Evolutionary conservation across 345 rosid species (phyloP), one percentile per base, ranked within the genome.

Genomic region (Brassica rapa): DNA sequence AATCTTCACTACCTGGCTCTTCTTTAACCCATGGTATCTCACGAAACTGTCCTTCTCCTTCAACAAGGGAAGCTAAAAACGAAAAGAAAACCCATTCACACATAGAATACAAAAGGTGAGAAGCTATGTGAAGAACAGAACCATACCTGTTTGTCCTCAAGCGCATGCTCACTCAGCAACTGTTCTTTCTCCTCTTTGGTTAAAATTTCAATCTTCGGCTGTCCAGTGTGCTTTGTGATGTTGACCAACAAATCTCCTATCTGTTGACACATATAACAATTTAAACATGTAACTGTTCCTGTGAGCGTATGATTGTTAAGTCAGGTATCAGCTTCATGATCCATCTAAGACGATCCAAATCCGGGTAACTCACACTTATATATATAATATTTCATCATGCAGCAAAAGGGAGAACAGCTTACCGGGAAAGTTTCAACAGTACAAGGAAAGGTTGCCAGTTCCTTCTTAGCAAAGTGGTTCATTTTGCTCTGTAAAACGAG

Each of bases 171-270:
- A 33, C 10, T 63, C 68, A 77, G 21, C 68, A 82, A 32, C 14
- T 55, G 16, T 12, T 73, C 43, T 62, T 77, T 77, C 78, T 82
- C 79, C 15, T 73, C 72, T 62, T 62, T 64, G 67, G 70, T 77
- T 64, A 82, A 30, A 46, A 77, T 15, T 75, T 82, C 75, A 30
- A 72, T 74, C 75, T 62, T 77, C 62, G 84, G 84, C 64, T 73
- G 78, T 66, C 6, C 11, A 73, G 7, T 21, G 72, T 82, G 84
- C 72, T 77, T 82, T 56, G 82, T 77, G 72, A 82, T 62, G 75
- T 77, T 82, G 10, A 82, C 60, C 74, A 81, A 72, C 75, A 81
- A 62, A 69, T 81, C 84, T 66, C 66, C 77, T 16, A 81, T 81
- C 81, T 76, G 81, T 72, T 70, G 61, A 16, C 29, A 80, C 29